Evolutionary conservation across 495 filamentous ascomycete genomes (phyloP).

Genomic region (Extremus antarcticus): DNA sequence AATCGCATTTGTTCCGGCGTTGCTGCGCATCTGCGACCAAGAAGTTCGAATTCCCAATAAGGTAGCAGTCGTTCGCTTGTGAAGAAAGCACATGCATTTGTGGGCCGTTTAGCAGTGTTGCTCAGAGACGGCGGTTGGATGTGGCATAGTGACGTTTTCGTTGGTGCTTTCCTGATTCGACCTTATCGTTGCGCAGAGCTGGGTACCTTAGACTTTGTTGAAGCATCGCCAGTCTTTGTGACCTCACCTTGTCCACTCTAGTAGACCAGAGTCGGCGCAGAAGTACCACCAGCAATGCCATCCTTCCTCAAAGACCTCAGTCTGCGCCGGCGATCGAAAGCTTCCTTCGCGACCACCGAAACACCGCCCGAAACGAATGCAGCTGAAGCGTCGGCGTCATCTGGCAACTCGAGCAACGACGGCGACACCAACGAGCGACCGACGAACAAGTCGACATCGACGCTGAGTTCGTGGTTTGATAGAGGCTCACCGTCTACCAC

Average conservation of each 20-base stretch:
- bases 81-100: too few relatives aligned
- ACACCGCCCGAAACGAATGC: slow-evolving; percentile 35
- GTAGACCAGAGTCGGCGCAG: not conserved
- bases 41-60: too few relatives aligned
- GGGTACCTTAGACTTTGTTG: too few relatives aligned
- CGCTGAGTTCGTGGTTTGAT: slow-evolving; percentile 47
- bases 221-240: too few relatives aligned
- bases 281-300: slow-evolving; percentile 24
- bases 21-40: too few relatives aligned
- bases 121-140: too few relatives aligned
- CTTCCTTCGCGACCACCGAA: slow-evolving; percentile 46
- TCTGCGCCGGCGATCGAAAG: slow-evolving; percentile 44
- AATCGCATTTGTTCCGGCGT: too few relatives aligned
- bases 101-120: too few relatives aligned
- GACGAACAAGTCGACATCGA: slow-evolving; percentile 51
- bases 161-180: too few relatives aligned
- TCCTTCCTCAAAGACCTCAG: slow-evolving; percentile 57
- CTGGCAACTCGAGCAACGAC: slow-evolving; percentile 34
- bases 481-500: slow-evolving; percentile 50
- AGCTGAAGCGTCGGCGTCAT: slow-evolving; percentile 31
- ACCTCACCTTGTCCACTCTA: not conserved
- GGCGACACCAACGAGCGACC: slow-evolving; percentile 12
- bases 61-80: too few relatives aligned
- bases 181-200: too few relatives aligned
- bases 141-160: too few relatives aligned